Conservation (phyloP, 2,329 filamentous ascomycete species). For the Pseudogymnoascus sp. region DNA sequence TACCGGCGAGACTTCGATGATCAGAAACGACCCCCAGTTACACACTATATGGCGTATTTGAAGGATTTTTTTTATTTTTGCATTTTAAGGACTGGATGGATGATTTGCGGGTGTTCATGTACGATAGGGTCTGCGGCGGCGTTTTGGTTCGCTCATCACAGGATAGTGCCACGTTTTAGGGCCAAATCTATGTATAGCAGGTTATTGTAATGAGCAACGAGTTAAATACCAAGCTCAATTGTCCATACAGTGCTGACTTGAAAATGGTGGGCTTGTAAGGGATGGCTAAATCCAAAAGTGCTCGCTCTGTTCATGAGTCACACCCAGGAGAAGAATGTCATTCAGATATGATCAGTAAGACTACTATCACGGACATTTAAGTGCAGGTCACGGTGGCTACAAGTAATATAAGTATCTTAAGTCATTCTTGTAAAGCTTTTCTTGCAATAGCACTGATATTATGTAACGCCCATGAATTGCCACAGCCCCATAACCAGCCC, state of each 20-base stretch:
- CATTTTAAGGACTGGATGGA: background rate
- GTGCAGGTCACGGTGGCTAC: background rate
- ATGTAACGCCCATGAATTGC: conserved; percentile 26
- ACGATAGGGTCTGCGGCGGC: background rate
- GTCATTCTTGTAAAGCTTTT: conserved; percentile 26
- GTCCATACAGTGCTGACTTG: background rate
- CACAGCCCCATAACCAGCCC: conserved; percentile 25
- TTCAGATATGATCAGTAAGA: background rate
- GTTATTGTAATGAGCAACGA: background rate
- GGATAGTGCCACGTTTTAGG: background rate
- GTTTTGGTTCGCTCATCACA: conserved; percentile 1
- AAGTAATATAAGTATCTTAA: conserved; percentile 2
- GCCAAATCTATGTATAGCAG: background rate
- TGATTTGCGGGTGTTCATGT: conserved; percentile 6
- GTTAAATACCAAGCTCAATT: conserved; percentile 5
- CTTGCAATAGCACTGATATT: conserved; percentile 11
- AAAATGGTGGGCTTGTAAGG: background rate
- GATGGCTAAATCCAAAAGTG: background rate
- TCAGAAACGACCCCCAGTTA: conserved; percentile 3
- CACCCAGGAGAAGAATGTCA: background rate
- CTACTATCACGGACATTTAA: background rate
- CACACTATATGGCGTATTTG: conserved; percentile 8
- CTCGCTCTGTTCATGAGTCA: background rate
- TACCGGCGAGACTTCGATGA: background rate
- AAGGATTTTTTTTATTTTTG: background rate